phyloP scores from a whole-genome alignment of 1,139 yeast species.

The Kodamaea ohmeri region DNA sequence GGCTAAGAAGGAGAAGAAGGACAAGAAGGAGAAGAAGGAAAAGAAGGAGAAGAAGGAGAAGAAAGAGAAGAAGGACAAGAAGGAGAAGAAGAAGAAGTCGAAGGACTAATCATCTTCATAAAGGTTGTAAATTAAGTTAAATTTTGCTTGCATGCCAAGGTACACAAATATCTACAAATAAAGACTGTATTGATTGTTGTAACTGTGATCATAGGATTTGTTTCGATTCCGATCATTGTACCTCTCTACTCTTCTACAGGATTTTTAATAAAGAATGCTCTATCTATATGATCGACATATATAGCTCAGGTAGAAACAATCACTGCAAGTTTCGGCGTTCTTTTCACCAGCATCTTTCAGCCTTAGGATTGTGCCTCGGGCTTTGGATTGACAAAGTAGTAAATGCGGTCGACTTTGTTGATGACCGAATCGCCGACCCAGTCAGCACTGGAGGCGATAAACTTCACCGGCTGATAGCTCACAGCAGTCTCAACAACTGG shows the following conservation, averaged over 20 bases:
- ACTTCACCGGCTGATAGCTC: slow-evolving; percentile 26
- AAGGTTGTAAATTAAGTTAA: slow-evolving; percentile 18
- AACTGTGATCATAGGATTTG: not conserved
- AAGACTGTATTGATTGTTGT: slow-evolving; percentile 1
- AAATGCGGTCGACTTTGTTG: slow-evolving; percentile 30
- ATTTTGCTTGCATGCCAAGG: slow-evolving; percentile 18
- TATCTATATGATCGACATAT: not conserved
- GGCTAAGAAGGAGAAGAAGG: slow-evolving; percentile 56
- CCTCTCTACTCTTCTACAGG: not conserved
- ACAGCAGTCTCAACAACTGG: slow-evolving; percentile 21
- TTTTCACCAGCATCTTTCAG: not conserved
- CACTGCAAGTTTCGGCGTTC: no score
- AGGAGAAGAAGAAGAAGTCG: slow-evolving; percentile 28
- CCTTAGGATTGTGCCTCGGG: not conserved
- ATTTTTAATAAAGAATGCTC: not conserved
- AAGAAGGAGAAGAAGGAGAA: slow-evolving; percentile 54
- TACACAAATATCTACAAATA: slow-evolving; percentile 8
- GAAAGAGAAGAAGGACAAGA: slow-evolving; percentile 53
- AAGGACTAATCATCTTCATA: slow-evolving; percentile 15
- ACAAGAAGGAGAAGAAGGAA: slow-evolving; percentile 50
- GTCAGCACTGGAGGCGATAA: slow-evolving; percentile 28
- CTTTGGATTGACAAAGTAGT: not conserved
- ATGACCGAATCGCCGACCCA: slow-evolving; percentile 32
- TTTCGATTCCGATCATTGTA: no score
- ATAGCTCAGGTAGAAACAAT: not conserved